Evolutionary conservation across 2,329 filamentous ascomycete genomes (phyloP), one percentile per base, ranked within the genome.

Genomic region (Chaetomium globosum): DNA sequence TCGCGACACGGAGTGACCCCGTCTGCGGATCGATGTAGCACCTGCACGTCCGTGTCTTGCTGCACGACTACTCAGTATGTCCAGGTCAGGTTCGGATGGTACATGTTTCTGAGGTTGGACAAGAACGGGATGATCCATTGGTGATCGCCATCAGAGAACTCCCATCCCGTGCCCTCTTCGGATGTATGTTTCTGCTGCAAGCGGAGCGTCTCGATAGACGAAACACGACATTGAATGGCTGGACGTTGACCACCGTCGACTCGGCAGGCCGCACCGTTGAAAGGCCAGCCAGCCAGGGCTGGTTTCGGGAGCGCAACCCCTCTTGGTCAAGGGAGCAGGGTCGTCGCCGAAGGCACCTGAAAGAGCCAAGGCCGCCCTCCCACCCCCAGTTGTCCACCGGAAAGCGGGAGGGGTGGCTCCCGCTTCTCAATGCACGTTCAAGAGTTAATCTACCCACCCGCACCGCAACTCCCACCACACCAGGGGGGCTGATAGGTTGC

Each of bases 341-440:
- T 63, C 65, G 57, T 68, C 60, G 67, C 33, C 60, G 65, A 70
- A 65, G 58, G 59, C 31, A 60, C 51, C 52, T 28, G 49, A 52
- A 60, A 51, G 56, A 51, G 67, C 65, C 65, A 67, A 67, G 67
- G 53, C 52, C 46, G 30, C 60, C 61, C 49, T 43, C 57, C 57
- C 57, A 31, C 30, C 51, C 51, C 39, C 39, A 23, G 28, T 52
- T 19, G 52, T 57, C 65, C 64, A 68, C 51, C 59, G 65, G 64
- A 68, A 64, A 67, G 67, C 71, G 67, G 69, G 68, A 71, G 70
- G 39, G 68, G 67, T 65, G 69, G 67, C 63, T 71, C 69, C 70
- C 71, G 70, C 71, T 61, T 65, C 69, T 71, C 67, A 65, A 72
- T 70, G 71, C 68, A 71, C 33, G 61, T 58, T 65, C 65, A 43